phyloP scores from a whole-genome alignment of 2,329 filamentous ascomycete genomes.

The Fusarium nygamai region DNA sequence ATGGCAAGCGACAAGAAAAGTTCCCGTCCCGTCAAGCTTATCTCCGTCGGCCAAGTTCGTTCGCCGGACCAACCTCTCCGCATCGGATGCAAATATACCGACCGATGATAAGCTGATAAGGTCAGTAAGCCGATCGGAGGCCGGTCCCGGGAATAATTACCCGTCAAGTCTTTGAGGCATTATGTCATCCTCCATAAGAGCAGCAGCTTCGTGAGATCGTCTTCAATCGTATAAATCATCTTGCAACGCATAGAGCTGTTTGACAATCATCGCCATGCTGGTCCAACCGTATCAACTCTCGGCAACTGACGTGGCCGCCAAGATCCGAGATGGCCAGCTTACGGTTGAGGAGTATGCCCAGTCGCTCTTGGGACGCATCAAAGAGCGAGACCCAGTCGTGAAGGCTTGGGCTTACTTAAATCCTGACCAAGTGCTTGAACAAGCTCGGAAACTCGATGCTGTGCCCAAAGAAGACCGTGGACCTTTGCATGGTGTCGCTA shows the following conservation, averaged over 20 bases:
- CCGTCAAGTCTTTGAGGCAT: background rate
- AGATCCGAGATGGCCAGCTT: background rate
- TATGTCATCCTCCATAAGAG: constrained; percentile 1
- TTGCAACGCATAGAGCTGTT: no score
- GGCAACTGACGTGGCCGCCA: background rate
- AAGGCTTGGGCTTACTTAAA: constrained; percentile 16
- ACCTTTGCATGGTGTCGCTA: constrained; percentile 18
- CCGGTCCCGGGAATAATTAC: background rate
- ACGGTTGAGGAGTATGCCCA: constrained; percentile 33
- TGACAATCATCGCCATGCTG: background rate
- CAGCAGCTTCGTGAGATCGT: background rate
- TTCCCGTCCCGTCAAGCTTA: background rate
- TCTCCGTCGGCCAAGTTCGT: background rate
- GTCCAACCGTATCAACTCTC: background rate
- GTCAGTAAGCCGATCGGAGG: background rate
- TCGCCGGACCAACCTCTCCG: background rate
- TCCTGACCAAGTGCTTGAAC: background rate
- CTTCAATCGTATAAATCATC: accelerated
- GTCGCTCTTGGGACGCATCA: constrained; percentile 10
- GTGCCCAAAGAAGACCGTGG: background rate
- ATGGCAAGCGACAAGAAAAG: background rate
- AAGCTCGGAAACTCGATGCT: constrained; percentile 7
- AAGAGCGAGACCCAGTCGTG: background rate
- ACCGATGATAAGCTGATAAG: background rate
- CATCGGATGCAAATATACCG: background rate